These are phyloP conservation scores for Boehmeria nivea DNA, from an alignment of 306 rosid genomes.

Conservation along the genomic window DNA sequence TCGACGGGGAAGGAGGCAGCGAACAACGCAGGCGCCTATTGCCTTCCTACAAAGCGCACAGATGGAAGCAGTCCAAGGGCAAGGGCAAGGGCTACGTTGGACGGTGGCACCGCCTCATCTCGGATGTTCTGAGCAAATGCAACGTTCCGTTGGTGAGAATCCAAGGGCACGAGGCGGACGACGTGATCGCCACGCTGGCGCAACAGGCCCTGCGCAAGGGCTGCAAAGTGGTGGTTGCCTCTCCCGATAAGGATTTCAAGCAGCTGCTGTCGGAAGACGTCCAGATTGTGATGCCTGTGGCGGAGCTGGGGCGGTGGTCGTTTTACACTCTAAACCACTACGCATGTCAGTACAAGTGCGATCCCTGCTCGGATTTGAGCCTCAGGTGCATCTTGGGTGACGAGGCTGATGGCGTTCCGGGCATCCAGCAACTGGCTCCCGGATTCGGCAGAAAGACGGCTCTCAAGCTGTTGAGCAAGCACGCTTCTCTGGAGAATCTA, in stretches of 20 bases:
- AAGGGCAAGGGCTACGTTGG: conserved; percentile 55
- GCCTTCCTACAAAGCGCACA: conserved; percentile 81
- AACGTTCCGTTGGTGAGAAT: conserved; percentile 66
- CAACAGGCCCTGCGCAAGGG: conserved; percentile 62
- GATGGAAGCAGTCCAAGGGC: conserved; percentile 49
- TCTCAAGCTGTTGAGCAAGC: conserved; percentile 74
- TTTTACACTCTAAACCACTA: conserved; percentile 82
- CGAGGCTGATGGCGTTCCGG: conserved; percentile 88
- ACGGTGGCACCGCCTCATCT: conserved; percentile 44
- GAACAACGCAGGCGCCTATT: conserved; percentile 63
- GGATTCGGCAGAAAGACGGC: conserved; percentile 93
- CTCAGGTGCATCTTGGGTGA: conserved; percentile 85
- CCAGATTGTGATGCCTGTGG: conserved; percentile 82
- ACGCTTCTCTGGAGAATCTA: conserved; percentile 75
- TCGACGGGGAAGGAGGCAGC: conserved; percentile 79
- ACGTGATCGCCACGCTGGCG: conserved; percentile 82
- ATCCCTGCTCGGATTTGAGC: conserved; percentile 80
- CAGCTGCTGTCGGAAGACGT: conserved; percentile 91
- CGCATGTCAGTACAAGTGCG: conserved; percentile 71
- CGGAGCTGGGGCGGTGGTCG: conserved; percentile 80
- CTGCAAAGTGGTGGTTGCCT: conserved; percentile 65
- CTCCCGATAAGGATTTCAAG: conserved; percentile 98
- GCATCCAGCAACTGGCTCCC: conserved; percentile 85
- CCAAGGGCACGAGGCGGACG: conserved; percentile 89
- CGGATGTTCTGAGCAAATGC: conserved; percentile 49